Percentiles rank a stretch among this genome's conserved stretches.
These are phyloP conservation scores for Mimosa bimucronata DNA, from an alignment of 306 rosid species.

Conservation along the genomic window DNA sequence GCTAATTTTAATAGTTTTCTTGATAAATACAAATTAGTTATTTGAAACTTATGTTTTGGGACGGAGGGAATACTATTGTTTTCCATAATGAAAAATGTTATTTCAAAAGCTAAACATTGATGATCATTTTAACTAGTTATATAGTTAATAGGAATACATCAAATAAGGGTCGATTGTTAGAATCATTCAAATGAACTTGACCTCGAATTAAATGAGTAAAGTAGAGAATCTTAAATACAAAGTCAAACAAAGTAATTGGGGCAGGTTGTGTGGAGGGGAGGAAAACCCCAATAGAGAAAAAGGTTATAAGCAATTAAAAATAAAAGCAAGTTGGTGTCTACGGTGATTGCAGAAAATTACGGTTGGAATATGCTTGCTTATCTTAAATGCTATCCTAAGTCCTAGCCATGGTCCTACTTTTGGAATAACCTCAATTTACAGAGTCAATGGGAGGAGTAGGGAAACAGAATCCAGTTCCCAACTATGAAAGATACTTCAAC, in stretches of 20 bases:
- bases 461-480: neutral
- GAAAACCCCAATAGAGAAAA: neutral
- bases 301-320: neutral
- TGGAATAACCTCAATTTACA: constrained; percentile 27
- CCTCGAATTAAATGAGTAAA: neutral
- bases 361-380: constrained; percentile 53
- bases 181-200: neutral
- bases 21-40: too few relatives aligned
- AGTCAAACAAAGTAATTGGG: neutral
- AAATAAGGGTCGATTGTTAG: neutral
- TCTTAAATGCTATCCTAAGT: constrained; percentile 30
- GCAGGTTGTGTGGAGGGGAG: neutral
- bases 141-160: neutral
- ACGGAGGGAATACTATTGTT: too few relatives aligned
- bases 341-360: neutral
- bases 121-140: neutral
- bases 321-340: neutral
- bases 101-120: neutral
- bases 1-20: too few relatives aligned
- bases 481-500: neutral
- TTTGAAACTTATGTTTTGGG: too few relatives aligned
- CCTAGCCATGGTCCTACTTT: constrained; percentile 15
- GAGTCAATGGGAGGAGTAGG: neutral
- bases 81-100: too few relatives aligned
- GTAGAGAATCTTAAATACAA: neutral